These are phyloP conservation scores for Suillus clintonianus DNA, from an alignment of 768 basidiomycete genomes.

Conservation along the genomic window DNA sequence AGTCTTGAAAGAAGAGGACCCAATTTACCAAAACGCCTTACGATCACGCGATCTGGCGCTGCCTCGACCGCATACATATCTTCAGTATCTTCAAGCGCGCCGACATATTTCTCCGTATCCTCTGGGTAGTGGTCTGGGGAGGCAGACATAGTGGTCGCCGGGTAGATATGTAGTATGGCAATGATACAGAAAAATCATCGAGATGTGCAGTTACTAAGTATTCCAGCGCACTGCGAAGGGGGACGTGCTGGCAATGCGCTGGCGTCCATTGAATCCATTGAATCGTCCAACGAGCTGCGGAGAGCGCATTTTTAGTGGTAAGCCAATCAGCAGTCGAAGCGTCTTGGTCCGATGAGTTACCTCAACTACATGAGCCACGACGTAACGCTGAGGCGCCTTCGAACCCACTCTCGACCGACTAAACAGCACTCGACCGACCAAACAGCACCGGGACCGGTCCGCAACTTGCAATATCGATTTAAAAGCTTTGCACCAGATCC, in stretches of 20 bases:
- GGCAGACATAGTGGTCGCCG: background rate
- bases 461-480: background rate
- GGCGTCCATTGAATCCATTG: background rate
- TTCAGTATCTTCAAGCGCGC: background rate
- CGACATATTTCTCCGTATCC: constrained; percentile 22
- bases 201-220: too few species aligned
- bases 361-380: background rate
- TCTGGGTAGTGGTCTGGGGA: background rate
- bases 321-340: background rate
- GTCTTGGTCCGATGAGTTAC: background rate
- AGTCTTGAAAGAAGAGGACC: constrained; percentile 38
- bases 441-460: background rate
- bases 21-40: constrained; percentile 29
- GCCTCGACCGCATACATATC: constrained; percentile 17
- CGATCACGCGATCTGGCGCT: constrained; percentile 29
- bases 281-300: background rate
- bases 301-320: background rate
- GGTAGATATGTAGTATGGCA: background rate
- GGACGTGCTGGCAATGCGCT: background rate
- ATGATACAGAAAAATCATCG: background rate
- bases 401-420: too few species aligned
- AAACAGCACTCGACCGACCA: background rate
- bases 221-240: background rate
- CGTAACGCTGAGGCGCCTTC: background rate
- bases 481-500: background rate